These are phyloP conservation scores for Lepidium aucheri DNA, from an alignment of 345 rosid species.

Conservation along the genomic window DNA sequence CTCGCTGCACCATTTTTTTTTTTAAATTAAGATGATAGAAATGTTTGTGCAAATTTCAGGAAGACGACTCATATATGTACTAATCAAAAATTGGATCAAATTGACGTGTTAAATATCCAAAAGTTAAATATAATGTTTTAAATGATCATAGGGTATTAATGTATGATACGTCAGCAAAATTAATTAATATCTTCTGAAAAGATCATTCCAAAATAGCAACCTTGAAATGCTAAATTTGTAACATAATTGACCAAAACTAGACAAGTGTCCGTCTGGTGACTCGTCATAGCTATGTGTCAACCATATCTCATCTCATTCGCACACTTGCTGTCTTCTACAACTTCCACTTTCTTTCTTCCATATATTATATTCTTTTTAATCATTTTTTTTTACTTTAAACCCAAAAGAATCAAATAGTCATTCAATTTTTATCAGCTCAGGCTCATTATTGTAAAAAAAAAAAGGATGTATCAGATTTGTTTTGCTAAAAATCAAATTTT, in stretches of 20 bases:
- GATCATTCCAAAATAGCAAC: constrained; percentile 5
- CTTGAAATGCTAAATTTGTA: constrained; percentile 28
- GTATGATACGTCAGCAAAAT: constrained; percentile 1
- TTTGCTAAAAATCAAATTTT: no score
- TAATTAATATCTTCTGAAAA: constrained; percentile 1
- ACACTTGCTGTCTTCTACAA: background rate
- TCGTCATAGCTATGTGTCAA: constrained; percentile 13
- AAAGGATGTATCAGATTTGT: no score
- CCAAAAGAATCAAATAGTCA: background rate
- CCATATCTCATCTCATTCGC: constrained; percentile 1
- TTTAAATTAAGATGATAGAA: constrained; percentile 5
- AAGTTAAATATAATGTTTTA: constrained; percentile 1
- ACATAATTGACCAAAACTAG: constrained; percentile 7
- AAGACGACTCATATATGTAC: background rate
- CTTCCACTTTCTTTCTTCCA: background rate
- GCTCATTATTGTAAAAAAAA: no score
- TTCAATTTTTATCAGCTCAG: background rate
- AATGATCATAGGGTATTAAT: background rate
- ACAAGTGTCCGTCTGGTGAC: background rate
- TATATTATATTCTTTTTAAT: background rate
- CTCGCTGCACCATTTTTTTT: constrained; percentile 48
- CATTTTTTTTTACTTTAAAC: background rate
- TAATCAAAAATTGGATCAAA: background rate
- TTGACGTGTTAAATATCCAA: background rate
- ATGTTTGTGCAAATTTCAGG: constrained; percentile 5